These are phyloP conservation scores for Amanita pallidorosea DNA, from an alignment of 768 basidiomycete species.

Conservation along the genomic window DNA sequence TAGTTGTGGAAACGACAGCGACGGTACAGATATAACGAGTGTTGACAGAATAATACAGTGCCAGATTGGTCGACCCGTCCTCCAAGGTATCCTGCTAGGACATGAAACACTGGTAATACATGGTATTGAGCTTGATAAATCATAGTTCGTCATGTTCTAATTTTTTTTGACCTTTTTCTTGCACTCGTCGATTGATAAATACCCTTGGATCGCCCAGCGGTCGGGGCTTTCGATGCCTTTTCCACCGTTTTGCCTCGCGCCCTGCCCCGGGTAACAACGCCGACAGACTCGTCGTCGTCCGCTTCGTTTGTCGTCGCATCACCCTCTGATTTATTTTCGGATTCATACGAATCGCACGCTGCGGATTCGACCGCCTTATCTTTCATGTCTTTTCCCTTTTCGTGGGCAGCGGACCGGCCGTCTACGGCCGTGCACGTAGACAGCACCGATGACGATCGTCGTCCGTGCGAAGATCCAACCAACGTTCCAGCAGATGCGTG, in stretches of 20 bases:
- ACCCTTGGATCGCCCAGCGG: not conserved
- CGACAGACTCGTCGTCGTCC: constrained; percentile 13
- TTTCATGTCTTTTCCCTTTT: constrained; percentile 6
- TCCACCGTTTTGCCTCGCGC: constrained; percentile 8
- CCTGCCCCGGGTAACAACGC: constrained; percentile 29
- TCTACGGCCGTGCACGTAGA: constrained; percentile 28
- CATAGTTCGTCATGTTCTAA: not conserved
- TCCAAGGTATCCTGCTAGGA: constrained; percentile 2
- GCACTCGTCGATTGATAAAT: not conserved
- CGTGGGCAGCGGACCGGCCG: constrained; percentile 13
- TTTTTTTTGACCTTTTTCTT: constrained; percentile 4
- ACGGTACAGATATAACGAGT: constrained; percentile 2
- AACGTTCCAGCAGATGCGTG: constrained; percentile 26
- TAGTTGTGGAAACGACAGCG: constrained; percentile 1
- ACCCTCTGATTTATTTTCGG: constrained; percentile 6
- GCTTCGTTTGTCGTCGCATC: constrained; percentile 7
- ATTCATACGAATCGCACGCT: not conserved
- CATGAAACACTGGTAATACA: not conserved
- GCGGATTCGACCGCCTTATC: not conserved
- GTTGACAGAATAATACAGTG: constrained; percentile 1
- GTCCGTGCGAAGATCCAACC: constrained; percentile 14
- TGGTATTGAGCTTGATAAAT: not conserved
- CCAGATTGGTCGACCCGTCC: not conserved
- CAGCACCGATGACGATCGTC: constrained; percentile 28
- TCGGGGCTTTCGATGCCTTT: not conserved